These are phyloP conservation scores for Ustilago shanxiensis DNA, from an alignment of 1,284 basidiomycete genomes.

Conservation along the genomic window DNA sequence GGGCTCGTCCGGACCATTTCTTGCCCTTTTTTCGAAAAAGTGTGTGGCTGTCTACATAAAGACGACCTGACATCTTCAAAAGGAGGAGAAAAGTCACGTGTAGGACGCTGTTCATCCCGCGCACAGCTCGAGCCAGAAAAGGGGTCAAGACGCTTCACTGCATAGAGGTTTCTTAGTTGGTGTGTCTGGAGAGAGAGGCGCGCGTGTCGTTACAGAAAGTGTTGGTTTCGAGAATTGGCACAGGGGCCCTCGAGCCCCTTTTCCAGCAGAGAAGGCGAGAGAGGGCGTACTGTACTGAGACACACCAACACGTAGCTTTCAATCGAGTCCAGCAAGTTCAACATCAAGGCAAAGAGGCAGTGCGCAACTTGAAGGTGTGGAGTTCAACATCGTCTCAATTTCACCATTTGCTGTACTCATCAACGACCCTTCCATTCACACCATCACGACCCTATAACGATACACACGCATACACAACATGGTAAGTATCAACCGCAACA, in stretches of 20 bases:
- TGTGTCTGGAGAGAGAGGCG: background rate
- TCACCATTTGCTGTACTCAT: background rate
- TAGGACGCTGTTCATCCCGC: background rate
- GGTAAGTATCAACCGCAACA: conserved; percentile 7
- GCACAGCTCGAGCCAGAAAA: conserved; percentile 3
- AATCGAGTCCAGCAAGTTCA: background rate
- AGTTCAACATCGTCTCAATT: conserved; percentile 8
- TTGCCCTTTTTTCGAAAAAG: background rate
- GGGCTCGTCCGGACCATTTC: conserved; percentile 20
- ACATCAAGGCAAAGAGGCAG: background rate
- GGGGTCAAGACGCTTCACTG: background rate
- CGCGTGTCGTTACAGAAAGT: conserved; percentile 3
- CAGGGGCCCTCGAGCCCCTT: conserved; percentile 2
- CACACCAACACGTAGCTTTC: conserved; percentile 6
- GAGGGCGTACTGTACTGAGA: background rate
- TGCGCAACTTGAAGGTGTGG: conserved; percentile 9
- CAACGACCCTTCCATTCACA: background rate
- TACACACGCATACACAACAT: conserved; percentile 9
- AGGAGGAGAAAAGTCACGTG: conserved; percentile 13
- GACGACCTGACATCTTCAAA: background rate
- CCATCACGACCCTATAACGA: conserved; percentile 1
- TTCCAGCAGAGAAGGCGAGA: background rate
- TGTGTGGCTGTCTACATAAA: background rate
- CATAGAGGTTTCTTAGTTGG: background rate
- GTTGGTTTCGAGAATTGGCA: background rate